Conservation (phyloP, 208 protist genomes). For the Wallacemonas sp. region DNA sequence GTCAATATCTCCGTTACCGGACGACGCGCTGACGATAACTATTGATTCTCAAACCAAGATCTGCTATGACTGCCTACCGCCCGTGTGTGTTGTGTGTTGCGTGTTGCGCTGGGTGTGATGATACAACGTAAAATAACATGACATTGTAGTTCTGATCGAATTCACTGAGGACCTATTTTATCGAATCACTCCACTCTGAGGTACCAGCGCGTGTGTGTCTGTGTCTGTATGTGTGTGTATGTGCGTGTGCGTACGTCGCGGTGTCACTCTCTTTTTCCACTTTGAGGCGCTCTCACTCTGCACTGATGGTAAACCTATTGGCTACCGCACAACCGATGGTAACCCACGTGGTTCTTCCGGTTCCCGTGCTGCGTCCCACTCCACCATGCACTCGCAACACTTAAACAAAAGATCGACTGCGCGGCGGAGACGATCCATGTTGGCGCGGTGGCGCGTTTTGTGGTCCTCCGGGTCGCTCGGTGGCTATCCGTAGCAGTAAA, state of each 20-base stretch:
- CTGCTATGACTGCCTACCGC: constrained; percentile 50
- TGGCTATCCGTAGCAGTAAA: too few species aligned
- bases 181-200: constrained; percentile 50
- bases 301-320: too few species aligned
- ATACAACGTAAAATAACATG: constrained; percentile 15
- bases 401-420: too few species aligned
- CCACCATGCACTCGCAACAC: too few species aligned
- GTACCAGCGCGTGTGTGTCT: neutral
- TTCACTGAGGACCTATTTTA: constrained; percentile 6
- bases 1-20: constrained; percentile 60
- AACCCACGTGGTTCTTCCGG: too few species aligned
- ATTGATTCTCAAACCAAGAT: constrained; percentile 78
- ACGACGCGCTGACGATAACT: constrained; percentile 57
- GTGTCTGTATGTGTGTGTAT: neutral
- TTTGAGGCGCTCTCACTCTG: neutral
- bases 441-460: too few species aligned
- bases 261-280: neutral
- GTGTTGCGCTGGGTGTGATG: constrained; percentile 4
- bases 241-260: neutral
- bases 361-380: too few species aligned
- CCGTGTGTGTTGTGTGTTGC: neutral
- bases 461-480: too few species aligned
- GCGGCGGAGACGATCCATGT: too few species aligned
- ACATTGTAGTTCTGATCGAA: constrained; percentile 19
- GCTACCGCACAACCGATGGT: too few species aligned